These are phyloP conservation scores for Clarkia xantiana DNA, from an alignment of 345 rosid genomes.

Conservation along the genomic window DNA sequence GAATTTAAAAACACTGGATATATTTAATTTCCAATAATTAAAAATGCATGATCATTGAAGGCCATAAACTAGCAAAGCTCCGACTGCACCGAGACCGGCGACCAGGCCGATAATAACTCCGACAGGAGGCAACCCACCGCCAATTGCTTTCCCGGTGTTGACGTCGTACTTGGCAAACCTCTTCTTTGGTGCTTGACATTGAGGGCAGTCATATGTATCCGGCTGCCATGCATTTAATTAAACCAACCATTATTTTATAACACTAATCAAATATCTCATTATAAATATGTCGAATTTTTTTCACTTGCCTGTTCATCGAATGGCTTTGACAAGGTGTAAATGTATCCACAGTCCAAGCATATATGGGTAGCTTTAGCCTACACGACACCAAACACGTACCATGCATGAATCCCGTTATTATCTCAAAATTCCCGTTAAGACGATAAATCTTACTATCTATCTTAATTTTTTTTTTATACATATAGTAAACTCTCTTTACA, in stretches of 20 bases:
- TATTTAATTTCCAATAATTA: no score
- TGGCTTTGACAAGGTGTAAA: conserved; percentile 60
- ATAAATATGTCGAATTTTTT: conserved; percentile 1
- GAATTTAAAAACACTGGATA: no score
- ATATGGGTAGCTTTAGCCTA: conserved; percentile 93
- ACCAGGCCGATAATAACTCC: conserved; percentile 72
- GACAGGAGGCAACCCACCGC: conserved; percentile 85
- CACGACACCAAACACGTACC: conserved; percentile 12
- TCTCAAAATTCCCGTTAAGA: no score
- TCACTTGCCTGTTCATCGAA: conserved; percentile 71
- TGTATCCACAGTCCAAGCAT: conserved; percentile 90
- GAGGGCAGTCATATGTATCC: conserved; percentile 77
- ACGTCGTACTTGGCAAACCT: conserved; percentile 75
- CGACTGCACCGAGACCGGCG: conserved; percentile 77
- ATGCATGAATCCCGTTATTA: background rate
- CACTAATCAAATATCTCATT: background rate
- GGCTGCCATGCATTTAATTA: conserved; percentile 52
- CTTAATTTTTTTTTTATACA: no score
- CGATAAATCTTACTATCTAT: no score
- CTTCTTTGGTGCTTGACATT: conserved; percentile 84
- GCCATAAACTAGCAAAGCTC: conserved; percentile 82
- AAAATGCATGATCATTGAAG: conserved; percentile 33
- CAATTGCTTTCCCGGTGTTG: conserved; percentile 73
- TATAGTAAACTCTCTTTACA: no score
- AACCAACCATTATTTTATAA: no score